Evolutionary conservation across 306 rosid species (phyloP), one percentile per base, ranked within the genome.

Genomic region (Castanospermum australe): DNA sequence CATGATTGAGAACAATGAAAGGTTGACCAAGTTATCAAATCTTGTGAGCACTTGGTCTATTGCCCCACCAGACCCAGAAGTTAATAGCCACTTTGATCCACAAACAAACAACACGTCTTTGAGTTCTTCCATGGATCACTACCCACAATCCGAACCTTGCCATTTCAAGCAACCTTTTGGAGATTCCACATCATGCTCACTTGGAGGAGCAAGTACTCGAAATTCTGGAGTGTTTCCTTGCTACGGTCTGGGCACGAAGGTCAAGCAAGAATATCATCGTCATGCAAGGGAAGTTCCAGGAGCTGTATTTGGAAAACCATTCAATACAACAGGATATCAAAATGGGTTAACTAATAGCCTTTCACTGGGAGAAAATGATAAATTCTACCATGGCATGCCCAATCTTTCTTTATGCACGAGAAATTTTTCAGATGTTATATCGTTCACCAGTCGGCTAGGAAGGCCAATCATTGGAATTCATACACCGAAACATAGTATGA

Each of bases 41-140:
- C 90, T 90, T 33, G 92, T 94, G 0, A 87, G 88, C 91, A 92
- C 89, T 33, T 94, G 97, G 97, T 92, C 97, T 30, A 92, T 94
- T 77, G 96, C 98, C 24, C 90, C 96, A 5, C 98, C 98, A 2
- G 84, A 86, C 64, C 92, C 89, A 0, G 84, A 91, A 47, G 80
- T 75, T 54, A 63, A 76, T 12, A 71, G 82, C 65, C 89, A 78
- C 51, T 89, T 87, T 79, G 87, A 79, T 63, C 84, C 88, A 38
- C 89, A 81, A 83, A 50, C 82, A 15, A 51, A 85, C 17, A 83
- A 77, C 21, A 66, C 79, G 50, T 64, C 85, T 67, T 63, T 86
- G 85, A 84, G 45, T 73, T 71, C 83, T 6, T 67, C 87, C 13
- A 60, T 81, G 79, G 87, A 91, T 77, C 79, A 82, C 28, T 75